Conservation (phyloP, 179 eudicot species). For the Carnegiea gigantea region DNA sequence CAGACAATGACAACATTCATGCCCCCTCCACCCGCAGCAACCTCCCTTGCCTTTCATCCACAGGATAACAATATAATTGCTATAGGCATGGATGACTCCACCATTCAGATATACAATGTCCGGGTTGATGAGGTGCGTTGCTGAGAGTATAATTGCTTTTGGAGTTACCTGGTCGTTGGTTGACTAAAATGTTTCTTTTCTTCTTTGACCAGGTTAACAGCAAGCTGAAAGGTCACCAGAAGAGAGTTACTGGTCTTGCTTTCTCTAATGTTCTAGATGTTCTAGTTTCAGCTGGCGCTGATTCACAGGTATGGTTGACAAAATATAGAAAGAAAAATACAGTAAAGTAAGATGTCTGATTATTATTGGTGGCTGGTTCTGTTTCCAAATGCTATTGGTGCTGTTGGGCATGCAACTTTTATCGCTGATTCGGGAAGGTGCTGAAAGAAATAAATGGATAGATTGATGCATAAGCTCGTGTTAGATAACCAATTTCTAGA, state of each 20-base stretch:
- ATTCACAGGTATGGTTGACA: slow-evolving; percentile 38
- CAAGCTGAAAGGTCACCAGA: slow-evolving; percentile 39
- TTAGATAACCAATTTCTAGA: no score
- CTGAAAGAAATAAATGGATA: no score
- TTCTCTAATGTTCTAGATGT: slow-evolving; percentile 40
- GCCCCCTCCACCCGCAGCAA: slow-evolving; percentile 50
- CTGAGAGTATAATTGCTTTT: slow-evolving; percentile 4
- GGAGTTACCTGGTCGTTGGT: not conserved
- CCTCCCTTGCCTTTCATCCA: slow-evolving; percentile 47
- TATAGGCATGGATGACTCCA: slow-evolving; percentile 48
- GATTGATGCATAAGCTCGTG: no score
- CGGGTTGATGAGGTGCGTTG: slow-evolving; percentile 36
- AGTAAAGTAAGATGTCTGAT: not conserved
- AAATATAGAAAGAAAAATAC: slow-evolving; percentile 3
- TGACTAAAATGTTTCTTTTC: not conserved
- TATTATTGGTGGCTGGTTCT: not conserved
- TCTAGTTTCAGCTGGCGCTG: slow-evolving; percentile 45
- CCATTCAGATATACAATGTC: slow-evolving; percentile 46
- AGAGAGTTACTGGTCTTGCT: slow-evolving; percentile 45
- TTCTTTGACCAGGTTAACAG: slow-evolving; percentile 34
- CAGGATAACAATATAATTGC: slow-evolving; percentile 46
- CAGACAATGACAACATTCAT: slow-evolving; percentile 49
- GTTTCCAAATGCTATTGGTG: not conserved
- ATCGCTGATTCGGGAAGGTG: not conserved
- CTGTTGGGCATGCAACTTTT: not conserved